Evolutionary conservation across 2,329 filamentous ascomycete species (phyloP).

Genomic region (Colletotrichum kahawae): DNA sequence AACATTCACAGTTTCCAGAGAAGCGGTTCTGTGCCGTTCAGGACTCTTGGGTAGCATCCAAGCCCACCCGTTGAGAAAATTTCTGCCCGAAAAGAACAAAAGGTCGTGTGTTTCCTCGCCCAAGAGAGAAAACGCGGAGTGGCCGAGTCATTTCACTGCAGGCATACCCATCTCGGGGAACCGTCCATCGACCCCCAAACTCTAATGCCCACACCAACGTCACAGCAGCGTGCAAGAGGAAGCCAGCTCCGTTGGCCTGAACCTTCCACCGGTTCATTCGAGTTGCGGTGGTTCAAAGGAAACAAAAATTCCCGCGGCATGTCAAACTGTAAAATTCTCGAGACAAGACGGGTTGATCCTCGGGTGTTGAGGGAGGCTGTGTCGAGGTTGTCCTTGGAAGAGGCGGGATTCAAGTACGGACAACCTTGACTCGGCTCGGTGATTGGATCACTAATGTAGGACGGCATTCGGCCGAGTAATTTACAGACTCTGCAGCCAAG

Average conservation of each 20-base stretch:
- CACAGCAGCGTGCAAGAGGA: neutral
- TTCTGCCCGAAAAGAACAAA: neutral
- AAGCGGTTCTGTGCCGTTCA: neutral
- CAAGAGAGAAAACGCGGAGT: neutral
- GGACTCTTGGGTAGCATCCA: neutral
- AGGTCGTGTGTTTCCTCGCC: neutral
- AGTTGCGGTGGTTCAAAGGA: neutral
- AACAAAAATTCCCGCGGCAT: neutral
- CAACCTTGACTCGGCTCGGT: neutral
- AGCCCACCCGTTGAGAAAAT: neutral
- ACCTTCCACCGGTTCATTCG: neutral
- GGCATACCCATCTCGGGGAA: neutral
- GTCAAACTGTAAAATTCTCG: neutral
- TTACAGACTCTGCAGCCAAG: neutral
- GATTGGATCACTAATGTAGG: neutral
- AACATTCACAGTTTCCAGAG: neutral
- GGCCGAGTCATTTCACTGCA: neutral
- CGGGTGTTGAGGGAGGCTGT: neutral
- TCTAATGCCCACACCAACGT: conserved; percentile 1
- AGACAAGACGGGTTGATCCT: neutral
- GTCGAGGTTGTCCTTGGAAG: neutral
- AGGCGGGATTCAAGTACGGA: neutral
- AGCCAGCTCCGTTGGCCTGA: neutral
- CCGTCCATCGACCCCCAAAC: neutral
- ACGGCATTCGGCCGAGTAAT: neutral